Base-by-base conservation (phyloP, 164 flowering plant genomes). In the Piper betle region DNA sequence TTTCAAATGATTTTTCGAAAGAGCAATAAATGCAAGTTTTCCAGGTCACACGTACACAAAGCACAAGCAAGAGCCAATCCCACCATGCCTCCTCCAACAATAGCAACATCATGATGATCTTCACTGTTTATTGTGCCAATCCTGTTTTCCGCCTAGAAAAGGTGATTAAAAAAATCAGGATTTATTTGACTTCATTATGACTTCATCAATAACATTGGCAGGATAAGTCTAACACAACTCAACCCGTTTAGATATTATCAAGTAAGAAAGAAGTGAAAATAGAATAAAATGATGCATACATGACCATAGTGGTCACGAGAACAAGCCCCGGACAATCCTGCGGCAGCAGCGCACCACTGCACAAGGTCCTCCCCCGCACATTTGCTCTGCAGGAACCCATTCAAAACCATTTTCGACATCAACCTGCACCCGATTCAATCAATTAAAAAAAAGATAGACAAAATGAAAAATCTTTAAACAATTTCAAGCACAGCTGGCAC, bases 11-110 rank as follows among this genome's bases (percentile, higher is more conserved):
- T 1, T n/a, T 7, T 53, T 5, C 5, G 13, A 53, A n/a, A 53
- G 2, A 53, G 5, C 15, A 17, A 7, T 8, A n/a, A 40, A 41
- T 43, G 4, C 50, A 8, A 43, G 50, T 43, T 6, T 43, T 43
- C 12, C 8, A 8, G 50, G 12, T 43, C 52, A 52, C 43, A 66
- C 84, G 58, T 79, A 92, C 99, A 90, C 46, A 90, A 76, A 54
- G 94, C 83, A 79, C 90, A 83, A 68, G 97, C 97, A 16, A 93
- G 70, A 68, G 97, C 95, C 85, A 90, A 78, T 58, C 99, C 99
- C 70, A 93, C 99, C 99, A 93, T 81, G 78, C 99, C 97, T 37
- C 99, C 99, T 63, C 99, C 99, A 77, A 93, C 87, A 57, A 93
- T 84, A 64, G 99, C 97, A 78, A 90, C 64, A 67, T 93, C 99